Evolutionary conservation across 2,329 filamentous ascomycete genomes (phyloP).

Genomic region (Keithomyces neogunnii): DNA sequence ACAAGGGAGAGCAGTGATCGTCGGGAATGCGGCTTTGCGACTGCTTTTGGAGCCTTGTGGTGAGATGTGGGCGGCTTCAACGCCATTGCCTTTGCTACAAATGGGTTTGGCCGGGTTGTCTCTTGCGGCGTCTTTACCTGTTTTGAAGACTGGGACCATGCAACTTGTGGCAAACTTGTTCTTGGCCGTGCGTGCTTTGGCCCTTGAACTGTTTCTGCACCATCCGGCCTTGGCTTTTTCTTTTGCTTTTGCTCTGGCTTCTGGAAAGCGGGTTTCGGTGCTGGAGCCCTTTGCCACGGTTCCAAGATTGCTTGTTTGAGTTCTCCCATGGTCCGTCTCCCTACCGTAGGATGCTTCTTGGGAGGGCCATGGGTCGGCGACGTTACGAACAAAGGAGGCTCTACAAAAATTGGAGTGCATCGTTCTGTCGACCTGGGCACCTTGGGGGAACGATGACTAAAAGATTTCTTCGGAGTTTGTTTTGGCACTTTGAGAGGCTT

Average conservation of each 20-base stretch:
- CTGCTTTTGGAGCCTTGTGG: not conserved
- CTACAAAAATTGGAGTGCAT: conserved; percentile 6
- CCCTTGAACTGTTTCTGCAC: not conserved
- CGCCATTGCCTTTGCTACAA: not conserved
- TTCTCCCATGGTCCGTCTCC: conserved; percentile 7
- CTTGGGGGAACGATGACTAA: not conserved
- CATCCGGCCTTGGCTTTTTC: not conserved
- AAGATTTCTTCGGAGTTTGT: not conserved
- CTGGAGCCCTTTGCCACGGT: not conserved
- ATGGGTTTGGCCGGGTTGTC: not conserved
- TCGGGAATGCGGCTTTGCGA: conserved; percentile 1
- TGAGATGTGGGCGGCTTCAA: not conserved
- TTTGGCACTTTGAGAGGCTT: not conserved
- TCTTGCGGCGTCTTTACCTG: not conserved
- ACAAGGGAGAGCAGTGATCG: conserved; percentile 3
- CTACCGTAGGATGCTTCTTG: not conserved
- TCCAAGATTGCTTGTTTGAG: conserved; percentile 7
- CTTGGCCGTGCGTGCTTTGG: not conserved
- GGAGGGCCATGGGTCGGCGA: not conserved
- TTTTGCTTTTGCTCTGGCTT: not conserved
- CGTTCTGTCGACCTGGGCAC: conserved; percentile 6
- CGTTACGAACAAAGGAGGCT: not conserved
- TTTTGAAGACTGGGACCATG: not conserved
- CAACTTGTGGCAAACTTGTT: not conserved
- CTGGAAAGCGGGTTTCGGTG: not conserved